phyloP scores from a whole-genome alignment of 2,329 filamentous ascomycete genomes.

The Exophiala aquamarina region DNA sequence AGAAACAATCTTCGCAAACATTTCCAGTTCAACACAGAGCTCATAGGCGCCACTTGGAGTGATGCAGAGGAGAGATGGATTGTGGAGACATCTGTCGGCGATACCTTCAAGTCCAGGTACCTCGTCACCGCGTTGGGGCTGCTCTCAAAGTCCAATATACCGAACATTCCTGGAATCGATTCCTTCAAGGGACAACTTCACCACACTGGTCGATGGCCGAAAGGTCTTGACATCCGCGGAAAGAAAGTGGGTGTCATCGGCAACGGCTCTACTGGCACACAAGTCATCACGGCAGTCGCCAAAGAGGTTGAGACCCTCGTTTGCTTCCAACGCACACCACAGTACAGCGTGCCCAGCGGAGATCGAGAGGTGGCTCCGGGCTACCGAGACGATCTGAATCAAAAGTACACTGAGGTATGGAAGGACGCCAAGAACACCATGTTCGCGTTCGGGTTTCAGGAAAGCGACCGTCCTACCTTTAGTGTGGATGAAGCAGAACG shows the following conservation, averaged over 20 bases:
- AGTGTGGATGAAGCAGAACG: constrained; percentile 8
- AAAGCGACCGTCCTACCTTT: constrained; percentile 24
- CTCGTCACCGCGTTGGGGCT: too few species aligned
- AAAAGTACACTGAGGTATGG: too few species aligned
- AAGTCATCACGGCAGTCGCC: constrained; percentile 61
- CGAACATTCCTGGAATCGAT: too few species aligned
- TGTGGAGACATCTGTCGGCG: too few species aligned
- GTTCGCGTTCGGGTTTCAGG: constrained; percentile 1
- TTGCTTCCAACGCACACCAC: constrained; percentile 12
- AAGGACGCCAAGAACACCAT: too few species aligned
- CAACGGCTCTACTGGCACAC: constrained; percentile 59
- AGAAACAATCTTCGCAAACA: constrained; percentile 45
- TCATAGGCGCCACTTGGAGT: constrained; percentile 28
- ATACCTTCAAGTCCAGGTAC: too few species aligned
- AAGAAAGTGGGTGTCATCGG: constrained; percentile 64
- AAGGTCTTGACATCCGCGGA: constrained; percentile 42
- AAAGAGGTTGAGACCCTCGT: constrained; percentile 43
- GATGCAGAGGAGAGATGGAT: too few species aligned
- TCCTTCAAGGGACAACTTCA: too few species aligned
- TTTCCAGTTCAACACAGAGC: constrained; percentile 43
- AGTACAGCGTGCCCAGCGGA: constrained; percentile 17
- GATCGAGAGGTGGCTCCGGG: constrained; percentile 2
- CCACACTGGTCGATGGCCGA: too few species aligned
- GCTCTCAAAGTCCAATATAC: too few species aligned
- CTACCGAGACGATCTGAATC: constrained; percentile 5